phyloP scores from a whole-genome alignment of 805 yeast species.

The Candida fluviatilis region DNA sequence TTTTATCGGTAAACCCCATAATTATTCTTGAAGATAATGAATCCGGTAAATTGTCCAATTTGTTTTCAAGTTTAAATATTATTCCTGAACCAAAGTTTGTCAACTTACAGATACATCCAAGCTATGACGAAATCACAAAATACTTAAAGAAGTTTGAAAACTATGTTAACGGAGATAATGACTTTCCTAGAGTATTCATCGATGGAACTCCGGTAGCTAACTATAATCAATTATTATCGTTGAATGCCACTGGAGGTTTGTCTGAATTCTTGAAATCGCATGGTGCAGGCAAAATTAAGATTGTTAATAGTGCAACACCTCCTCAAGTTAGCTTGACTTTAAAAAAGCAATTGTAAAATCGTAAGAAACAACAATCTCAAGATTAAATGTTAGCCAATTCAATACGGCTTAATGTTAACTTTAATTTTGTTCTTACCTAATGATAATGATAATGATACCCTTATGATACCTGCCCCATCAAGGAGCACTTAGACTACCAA shows the following conservation, averaged over 20 bases:
- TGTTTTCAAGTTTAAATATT: slow-evolving; percentile 20
- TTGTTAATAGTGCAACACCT: background rate
- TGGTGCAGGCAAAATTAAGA: slow-evolving; percentile 25
- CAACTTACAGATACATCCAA: slow-evolving; percentile 29
- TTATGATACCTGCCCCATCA: too few relatives aligned
- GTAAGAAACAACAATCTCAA: too few relatives aligned
- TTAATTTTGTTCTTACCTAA: too few relatives aligned
- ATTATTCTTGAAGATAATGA: slow-evolving; percentile 23
- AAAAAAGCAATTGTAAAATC: background rate
- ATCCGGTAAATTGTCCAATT: slow-evolving; percentile 11
- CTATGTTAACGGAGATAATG: slow-evolving; percentile 9
- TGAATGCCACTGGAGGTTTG: slow-evolving; percentile 18
- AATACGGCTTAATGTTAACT: too few relatives aligned
- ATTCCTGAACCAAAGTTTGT: slow-evolving; percentile 31
- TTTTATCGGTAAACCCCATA: slow-evolving; percentile 27
- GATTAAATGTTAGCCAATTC: too few relatives aligned
- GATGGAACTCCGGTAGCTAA: slow-evolving; percentile 31
- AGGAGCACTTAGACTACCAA: too few relatives aligned
- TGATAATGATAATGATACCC: too few relatives aligned
- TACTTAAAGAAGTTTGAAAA: slow-evolving; percentile 19
- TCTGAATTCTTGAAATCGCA: slow-evolving; percentile 17
- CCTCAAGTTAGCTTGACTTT: slow-evolving; percentile 1
- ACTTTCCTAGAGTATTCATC: slow-evolving; percentile 30
- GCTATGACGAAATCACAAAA: slow-evolving; percentile 17
- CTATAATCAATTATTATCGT: slow-evolving; percentile 19